Evolutionary conservation across 1,139 yeast genomes (phyloP), one percentile per base, ranked within the genome.

Genomic region (Pichia sp.): DNA sequence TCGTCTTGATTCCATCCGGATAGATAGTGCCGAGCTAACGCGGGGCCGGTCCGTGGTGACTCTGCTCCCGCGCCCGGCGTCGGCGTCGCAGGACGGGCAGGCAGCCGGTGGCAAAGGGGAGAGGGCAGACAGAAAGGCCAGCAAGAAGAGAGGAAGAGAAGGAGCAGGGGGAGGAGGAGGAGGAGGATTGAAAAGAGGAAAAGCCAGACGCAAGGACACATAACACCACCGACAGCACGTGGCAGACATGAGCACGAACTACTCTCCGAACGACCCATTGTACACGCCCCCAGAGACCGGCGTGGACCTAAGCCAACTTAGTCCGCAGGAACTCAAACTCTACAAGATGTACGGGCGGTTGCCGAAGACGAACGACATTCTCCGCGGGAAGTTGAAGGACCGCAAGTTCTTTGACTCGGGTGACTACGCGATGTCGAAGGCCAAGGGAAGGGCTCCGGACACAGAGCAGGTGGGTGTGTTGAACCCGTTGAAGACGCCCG

Each of bases 401-500:
- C 84, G 97, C 65, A 90, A 90, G 72, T 93, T 87, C 72, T 95
- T 93, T 67, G 99, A 93, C 66, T 88, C 96, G 58, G 99, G 99
- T 26, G 99, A 93, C 72, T 93, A 95, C 69, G 98, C 98, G 30
- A 81, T 93, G 81, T 90, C 89, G 61, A 86, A 90, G 64, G 89
- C 84, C 6, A 57, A 61, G 10, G 64, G 66, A 0, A 61, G 59
- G 36, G 60, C 47, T 8, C 50, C 50, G 3, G 51, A 52, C 19
- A 47, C 53, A 8, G 64, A 64, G 40, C 66, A 62, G 47, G 66
- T 66, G 15, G 69, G 70, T 3, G 60, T 65, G 2, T 57, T 65
- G n/a, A 67, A 67, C 38, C 70, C 70, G 5, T 57, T 68, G 44
- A 62, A 62, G 32, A 58, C 61, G 42, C 70, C 71, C 4, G 65